Base-by-base conservation (phyloP, 148 eudicot species). In the Suaeda aralocaspica region DNA sequence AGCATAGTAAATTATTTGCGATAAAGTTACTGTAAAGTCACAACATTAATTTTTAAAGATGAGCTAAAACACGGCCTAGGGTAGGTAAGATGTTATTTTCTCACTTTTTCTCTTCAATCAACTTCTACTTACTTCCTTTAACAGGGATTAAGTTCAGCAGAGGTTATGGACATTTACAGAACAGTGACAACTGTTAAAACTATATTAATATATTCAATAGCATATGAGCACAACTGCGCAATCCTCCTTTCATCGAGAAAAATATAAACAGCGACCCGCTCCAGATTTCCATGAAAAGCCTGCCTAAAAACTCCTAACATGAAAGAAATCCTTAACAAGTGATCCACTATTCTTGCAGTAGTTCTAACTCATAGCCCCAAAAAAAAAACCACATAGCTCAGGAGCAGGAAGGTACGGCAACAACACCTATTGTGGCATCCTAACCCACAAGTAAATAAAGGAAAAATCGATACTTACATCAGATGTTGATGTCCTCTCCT, bases 381-480 rank as follows among this genome's bases (percentile, higher is more conserved):
- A n/a, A n/a, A n/a, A n/a, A n/a, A n/a, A n/a, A n/a, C n/a, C n/a
- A n/a, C n/a, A n/a, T n/a, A n/a, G n/a, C 19, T 10, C 30, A 22
- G 59, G 22, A 14, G 28, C 29, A 22, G 3, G 2, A 14, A 22
- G 29, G 58, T 30, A 29, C 5, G 16, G 62, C 64, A 30, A 30
- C 64, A 30, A 19, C 42, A 31, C 66, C 9, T 9, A 3, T 13
- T 41, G 66, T 39, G 29, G 41, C 29, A 21, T 22, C 11, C 19
- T 22, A 39, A 61, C 26, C 39, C 57, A 18, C 42, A 68, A 67
- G 52, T 2, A 19, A 64, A 59, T 18, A 53, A 55, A 69, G 28
- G 31, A 28, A 51, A 28, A 57, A 59, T 3, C 55, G 45, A 68
- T 39, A 55, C 49, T 49, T 72, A 92, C 99, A 97, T 91, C 92